Conservation (phyloP, 108 stramenopile species). For the Cyclotella sp. region DNA sequence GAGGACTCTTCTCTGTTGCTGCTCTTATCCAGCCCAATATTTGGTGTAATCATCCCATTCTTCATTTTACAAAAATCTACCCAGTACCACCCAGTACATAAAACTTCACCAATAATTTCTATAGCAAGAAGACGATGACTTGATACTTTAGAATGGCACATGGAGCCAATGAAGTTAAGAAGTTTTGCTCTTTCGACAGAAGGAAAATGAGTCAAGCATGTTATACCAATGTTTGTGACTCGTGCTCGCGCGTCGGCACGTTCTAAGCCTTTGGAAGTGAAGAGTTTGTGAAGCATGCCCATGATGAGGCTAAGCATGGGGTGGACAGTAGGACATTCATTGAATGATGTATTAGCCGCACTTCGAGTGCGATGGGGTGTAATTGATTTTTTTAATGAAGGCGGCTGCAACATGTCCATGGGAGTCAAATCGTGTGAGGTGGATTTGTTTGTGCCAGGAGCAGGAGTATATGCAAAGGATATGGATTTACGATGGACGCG, state of each 20-base stretch:
- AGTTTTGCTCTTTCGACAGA: slow-evolving; percentile 57
- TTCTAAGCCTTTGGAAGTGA: slow-evolving; percentile 72
- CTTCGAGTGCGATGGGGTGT: slow-evolving; percentile 39
- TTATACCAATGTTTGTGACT: slow-evolving; percentile 45
- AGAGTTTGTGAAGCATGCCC: slow-evolving; percentile 78
- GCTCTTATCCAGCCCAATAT: neutral
- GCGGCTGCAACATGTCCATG: slow-evolving; percentile 22
- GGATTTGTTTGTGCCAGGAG: slow-evolving; percentile 1
- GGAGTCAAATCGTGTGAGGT: slow-evolving; percentile 3
- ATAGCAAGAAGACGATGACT: slow-evolving; percentile 74
- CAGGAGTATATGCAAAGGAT: slow-evolving; percentile 31
- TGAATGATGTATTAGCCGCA: neutral
- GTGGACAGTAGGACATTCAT: slow-evolving; percentile 22
- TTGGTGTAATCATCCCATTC: neutral
- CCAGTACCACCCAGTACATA: slow-evolving; percentile 72
- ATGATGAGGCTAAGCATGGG: slow-evolving; percentile 61
- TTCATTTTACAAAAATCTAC: slow-evolving; percentile 27
- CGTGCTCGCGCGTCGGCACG: slow-evolving; percentile 58
- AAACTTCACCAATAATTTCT: slow-evolving; percentile 67
- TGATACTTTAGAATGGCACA: slow-evolving; percentile 76
- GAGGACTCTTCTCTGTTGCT: neutral
- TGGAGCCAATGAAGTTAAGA: slow-evolving; percentile 63
- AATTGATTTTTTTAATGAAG: slow-evolving; percentile 51
- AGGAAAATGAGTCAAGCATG: slow-evolving; percentile 58
- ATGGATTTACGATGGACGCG: slow-evolving; percentile 44